Evolutionary conservation across 768 basidiomycete species (phyloP).

Genomic region (Russula sp.): DNA sequence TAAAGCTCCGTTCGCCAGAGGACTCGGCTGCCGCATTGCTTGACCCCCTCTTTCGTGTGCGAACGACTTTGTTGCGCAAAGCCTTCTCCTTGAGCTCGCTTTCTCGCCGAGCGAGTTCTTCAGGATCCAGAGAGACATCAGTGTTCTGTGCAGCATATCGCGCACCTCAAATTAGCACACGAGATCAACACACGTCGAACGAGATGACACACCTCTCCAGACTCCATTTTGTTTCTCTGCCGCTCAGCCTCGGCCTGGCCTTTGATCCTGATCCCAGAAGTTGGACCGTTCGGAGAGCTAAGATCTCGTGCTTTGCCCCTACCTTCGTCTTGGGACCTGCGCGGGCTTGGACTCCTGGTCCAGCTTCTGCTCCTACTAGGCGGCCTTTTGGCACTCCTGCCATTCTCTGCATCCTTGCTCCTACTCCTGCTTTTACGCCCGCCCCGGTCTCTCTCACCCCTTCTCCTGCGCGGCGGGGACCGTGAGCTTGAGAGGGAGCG

Average conservation of each 20-base stretch:
- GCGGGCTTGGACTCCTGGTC: slow-evolving; percentile 21
- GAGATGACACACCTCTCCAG: slow-evolving; percentile 33
- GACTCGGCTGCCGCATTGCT: slow-evolving; percentile 13
- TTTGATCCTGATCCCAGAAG: slow-evolving; percentile 68
- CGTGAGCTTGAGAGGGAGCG: slow-evolving; percentile 40
- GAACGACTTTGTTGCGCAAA: slow-evolving; percentile 76
- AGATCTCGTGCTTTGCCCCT: slow-evolving; percentile 30
- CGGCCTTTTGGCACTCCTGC: slow-evolving; percentile 6
- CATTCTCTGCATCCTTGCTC: slow-evolving; percentile 22
- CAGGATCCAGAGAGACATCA: slow-evolving; percentile 29
- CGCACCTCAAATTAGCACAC: neutral
- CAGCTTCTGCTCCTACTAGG: slow-evolving; percentile 23
- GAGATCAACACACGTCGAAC: neutral
- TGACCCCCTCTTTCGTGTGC: slow-evolving; percentile 52
- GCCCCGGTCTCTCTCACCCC: slow-evolving; percentile 15
- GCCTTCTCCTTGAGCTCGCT: slow-evolving; percentile 81
- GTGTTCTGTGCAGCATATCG: slow-evolving; percentile 10
- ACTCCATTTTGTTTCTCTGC: slow-evolving; percentile 54
- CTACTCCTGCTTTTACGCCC: slow-evolving; percentile 20
- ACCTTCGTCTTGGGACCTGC: slow-evolving; percentile 25
- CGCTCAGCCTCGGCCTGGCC: slow-evolving; percentile 60
- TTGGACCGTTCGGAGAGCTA: slow-evolving; percentile 35
- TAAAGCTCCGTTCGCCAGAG: slow-evolving; percentile 1
- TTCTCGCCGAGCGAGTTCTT: slow-evolving; percentile 64
- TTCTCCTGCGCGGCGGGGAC: slow-evolving; percentile 32